Conservation (phyloP, 1,284 basidiomycete species). For the Lignosus rhinocerotis region DNA sequence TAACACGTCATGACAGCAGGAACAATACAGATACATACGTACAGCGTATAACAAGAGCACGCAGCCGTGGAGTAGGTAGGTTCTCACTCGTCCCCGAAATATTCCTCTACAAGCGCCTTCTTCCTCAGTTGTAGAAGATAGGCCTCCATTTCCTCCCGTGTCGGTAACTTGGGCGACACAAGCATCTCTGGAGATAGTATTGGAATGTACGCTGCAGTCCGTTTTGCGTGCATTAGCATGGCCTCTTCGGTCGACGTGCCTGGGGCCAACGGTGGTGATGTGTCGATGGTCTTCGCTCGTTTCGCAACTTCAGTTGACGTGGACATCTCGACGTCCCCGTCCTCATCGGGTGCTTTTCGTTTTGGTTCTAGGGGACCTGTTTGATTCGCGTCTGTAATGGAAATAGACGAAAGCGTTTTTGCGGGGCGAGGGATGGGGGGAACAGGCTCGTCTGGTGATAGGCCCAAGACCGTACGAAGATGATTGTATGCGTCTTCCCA, state of each 20-base stretch:
- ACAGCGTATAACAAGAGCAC: too few species aligned
- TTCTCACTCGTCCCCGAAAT: constrained; percentile 46
- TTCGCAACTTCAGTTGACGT: constrained; percentile 42
- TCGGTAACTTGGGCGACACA: constrained; percentile 74
- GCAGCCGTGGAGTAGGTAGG: too few species aligned
- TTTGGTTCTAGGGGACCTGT: constrained; percentile 39
- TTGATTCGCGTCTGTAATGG: constrained; percentile 26
- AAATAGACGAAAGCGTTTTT: constrained; percentile 24
- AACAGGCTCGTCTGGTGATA: constrained; percentile 50
- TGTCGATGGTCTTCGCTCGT: constrained; percentile 38
- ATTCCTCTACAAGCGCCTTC: constrained; percentile 82
- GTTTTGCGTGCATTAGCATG: constrained; percentile 49
- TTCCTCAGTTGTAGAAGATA: constrained; percentile 81
- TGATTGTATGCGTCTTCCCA: constrained; percentile 71
- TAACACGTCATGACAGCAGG: too few species aligned
- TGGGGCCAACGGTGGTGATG: constrained; percentile 14
- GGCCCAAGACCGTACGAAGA: constrained; percentile 56
- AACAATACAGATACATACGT: too few species aligned
- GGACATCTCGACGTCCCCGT: constrained; percentile 45
- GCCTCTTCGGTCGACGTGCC: constrained; percentile 33
- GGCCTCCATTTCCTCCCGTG: constrained; percentile 76
- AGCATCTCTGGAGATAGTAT: constrained; percentile 77
- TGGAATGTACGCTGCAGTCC: constrained; percentile 71
- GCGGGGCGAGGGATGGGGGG: constrained; percentile 53
- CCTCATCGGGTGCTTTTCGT: constrained; percentile 51